Conservation (phyloP, 495 filamentous ascomycete genomes). For the Trichoderma parareesei region DNA sequence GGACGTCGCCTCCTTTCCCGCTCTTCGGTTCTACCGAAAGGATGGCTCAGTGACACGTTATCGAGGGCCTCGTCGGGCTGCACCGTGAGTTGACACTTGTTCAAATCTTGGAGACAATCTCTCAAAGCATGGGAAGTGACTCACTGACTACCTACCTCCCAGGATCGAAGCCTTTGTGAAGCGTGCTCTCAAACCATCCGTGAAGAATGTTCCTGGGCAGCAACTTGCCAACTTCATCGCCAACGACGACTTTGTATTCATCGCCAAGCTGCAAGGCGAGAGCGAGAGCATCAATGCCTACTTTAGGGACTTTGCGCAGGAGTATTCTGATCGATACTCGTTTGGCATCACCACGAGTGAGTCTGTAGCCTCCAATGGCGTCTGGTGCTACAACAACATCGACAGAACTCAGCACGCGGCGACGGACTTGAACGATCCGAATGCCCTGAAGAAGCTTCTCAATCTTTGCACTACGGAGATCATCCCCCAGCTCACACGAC, state of each 20-base stretch:
- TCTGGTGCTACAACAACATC: constrained; percentile 34
- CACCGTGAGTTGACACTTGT: constrained; percentile 22
- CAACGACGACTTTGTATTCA: constrained; percentile 32
- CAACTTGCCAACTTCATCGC: constrained; percentile 28
- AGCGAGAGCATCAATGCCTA: constrained; percentile 17
- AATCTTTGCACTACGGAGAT: constrained; percentile 26
- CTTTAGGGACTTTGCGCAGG: constrained; percentile 23
- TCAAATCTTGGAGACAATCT: background rate
- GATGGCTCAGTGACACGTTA: constrained; percentile 27
- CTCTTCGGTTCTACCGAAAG: constrained; percentile 37
- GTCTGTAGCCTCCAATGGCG: constrained; percentile 14
- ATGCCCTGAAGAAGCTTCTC: constrained; percentile 30
- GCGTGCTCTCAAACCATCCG: constrained; percentile 26
- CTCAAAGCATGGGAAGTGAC: too few relatives aligned
- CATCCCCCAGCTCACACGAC: constrained; percentile 37
- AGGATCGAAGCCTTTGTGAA: constrained; percentile 36
- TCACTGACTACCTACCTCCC: background rate
- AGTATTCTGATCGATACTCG: constrained; percentile 30
- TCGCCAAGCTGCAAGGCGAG: constrained; percentile 28
- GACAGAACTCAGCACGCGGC: constrained; percentile 29
- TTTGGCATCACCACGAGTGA: constrained; percentile 29
- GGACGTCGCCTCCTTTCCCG: constrained; percentile 37
- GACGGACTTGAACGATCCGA: constrained; percentile 22
- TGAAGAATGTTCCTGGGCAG: constrained; percentile 22
- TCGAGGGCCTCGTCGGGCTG: constrained; percentile 31